Evolutionary conservation across 345 rosid species (phyloP).

Genomic region (Rubroshorea leprosula): DNA sequence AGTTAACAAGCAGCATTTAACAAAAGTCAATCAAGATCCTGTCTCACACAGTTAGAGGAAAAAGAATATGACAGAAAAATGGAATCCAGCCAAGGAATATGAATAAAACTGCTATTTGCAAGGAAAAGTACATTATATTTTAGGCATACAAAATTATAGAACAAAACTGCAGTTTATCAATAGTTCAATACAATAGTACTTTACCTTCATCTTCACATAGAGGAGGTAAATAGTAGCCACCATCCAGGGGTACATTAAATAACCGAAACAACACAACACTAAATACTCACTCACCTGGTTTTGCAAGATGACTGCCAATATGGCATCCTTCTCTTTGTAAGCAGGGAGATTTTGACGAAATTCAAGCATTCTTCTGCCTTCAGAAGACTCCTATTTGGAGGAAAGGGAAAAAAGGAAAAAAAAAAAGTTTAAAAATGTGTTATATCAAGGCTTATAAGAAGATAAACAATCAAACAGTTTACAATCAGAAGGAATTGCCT

Average conservation of each 20-base stretch:
- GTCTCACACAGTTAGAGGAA: no score
- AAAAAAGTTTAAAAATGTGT: neutral
- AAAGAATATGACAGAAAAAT: no score
- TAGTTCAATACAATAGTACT: neutral
- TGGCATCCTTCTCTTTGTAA: conserved; percentile 59
- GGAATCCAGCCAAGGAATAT: no score
- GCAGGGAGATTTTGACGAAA: conserved; percentile 79
- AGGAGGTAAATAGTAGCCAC: neutral
- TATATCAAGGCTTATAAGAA: neutral
- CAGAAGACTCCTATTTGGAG: conserved; percentile 48
- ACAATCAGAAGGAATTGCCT: neutral
- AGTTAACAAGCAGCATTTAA: neutral
- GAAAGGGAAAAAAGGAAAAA: neutral
- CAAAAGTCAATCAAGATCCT: neutral
- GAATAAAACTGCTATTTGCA: no score
- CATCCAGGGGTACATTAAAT: neutral
- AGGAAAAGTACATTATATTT: no score
- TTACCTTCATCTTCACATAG: neutral
- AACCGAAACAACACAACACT: neutral
- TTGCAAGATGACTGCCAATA: conserved; percentile 50
- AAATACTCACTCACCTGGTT: conserved; percentile 53
- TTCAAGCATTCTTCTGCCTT: conserved; percentile 60
- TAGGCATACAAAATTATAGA: no score
- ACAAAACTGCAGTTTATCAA: no score
- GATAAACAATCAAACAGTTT: conserved; percentile 6